phyloP scores from a whole-genome alignment of 345 rosid genomes.

The Rhodamnia rubescens region DNA sequence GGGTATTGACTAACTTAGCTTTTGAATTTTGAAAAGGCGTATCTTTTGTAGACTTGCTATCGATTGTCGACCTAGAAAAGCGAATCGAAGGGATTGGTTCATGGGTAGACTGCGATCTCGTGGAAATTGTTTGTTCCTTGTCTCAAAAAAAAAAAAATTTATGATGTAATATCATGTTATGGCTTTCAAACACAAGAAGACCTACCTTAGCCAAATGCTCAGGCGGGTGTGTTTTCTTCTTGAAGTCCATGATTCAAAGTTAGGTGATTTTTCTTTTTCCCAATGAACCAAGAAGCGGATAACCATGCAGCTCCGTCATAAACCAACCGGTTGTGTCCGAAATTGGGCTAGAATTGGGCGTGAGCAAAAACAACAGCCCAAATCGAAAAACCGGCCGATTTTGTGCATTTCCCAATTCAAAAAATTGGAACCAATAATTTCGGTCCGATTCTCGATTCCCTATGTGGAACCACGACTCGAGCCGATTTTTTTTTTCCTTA shows the following conservation, averaged over 20 bases:
- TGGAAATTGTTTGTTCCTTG: neutral
- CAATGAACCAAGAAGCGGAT: neutral
- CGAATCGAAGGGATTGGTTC: neutral
- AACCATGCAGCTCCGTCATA: neutral
- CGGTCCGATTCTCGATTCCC: fast-evolving
- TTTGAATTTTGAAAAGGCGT: neutral
- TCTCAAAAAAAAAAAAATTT: neutral
- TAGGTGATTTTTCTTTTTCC: neutral
- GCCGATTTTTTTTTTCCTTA: no score
- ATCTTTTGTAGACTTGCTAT: neutral
- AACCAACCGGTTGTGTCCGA: neutral
- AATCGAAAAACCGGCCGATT: neutral
- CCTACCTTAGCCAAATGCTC: neutral
- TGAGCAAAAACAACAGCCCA: neutral
- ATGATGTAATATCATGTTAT: neutral
- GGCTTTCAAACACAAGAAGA: neutral
- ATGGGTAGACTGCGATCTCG: neutral
- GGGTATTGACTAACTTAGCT: neutral
- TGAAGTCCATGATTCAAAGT: neutral
- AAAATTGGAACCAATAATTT: neutral
- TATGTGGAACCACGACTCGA: no score
- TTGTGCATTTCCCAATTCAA: fast-evolving
- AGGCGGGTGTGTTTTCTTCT: neutral
- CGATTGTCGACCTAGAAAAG: neutral
- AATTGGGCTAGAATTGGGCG: neutral